Conservation (phyloP, 1,284 basidiomycete species). For the Cutaneotrichosporon mucoides region DNA sequence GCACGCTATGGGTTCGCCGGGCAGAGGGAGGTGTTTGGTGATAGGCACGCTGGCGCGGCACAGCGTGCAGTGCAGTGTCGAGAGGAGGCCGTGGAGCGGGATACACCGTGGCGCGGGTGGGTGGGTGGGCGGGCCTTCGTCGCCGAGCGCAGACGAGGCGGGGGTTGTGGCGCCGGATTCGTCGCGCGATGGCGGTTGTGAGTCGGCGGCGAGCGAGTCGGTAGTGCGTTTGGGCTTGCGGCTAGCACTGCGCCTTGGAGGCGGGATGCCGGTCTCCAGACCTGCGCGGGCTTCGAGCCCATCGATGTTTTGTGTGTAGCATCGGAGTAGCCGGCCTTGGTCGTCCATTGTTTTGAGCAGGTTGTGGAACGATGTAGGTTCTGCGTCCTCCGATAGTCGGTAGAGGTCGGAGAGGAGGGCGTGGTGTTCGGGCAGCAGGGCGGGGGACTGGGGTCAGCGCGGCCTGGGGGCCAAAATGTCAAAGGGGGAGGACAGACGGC, state of each 20-base stretch:
- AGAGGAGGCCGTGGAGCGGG: slow-evolving; percentile 82
- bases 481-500: too few species aligned
- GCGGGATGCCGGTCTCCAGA: slow-evolving; percentile 53
- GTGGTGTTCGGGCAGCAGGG: slow-evolving; percentile 67
- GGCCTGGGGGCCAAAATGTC: too few species aligned
- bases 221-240: too few species aligned
- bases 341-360: slow-evolving; percentile 71
- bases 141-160: background rate
- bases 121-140: slow-evolving; percentile 8
- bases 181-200: background rate
- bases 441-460: slow-evolving; percentile 30
- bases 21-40: slow-evolving; percentile 57
- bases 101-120: slow-evolving; percentile 64
- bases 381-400: slow-evolving; percentile 64
- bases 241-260: background rate
- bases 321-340: slow-evolving; percentile 71
- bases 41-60: slow-evolving; percentile 71
- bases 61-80: slow-evolving; percentile 71
- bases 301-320: slow-evolving; percentile 95
- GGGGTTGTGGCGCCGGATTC: background rate
- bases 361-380: slow-evolving; percentile 78
- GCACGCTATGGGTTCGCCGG: slow-evolving; percentile 62
- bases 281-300: slow-evolving; percentile 81
- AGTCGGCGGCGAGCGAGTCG: background rate
- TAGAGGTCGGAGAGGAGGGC: slow-evolving; percentile 75